Evolutionary conservation across 352 stramenopile species (phyloP), one percentile per base, ranked within the genome.

Genomic region (Pythium coloratum): DNA sequence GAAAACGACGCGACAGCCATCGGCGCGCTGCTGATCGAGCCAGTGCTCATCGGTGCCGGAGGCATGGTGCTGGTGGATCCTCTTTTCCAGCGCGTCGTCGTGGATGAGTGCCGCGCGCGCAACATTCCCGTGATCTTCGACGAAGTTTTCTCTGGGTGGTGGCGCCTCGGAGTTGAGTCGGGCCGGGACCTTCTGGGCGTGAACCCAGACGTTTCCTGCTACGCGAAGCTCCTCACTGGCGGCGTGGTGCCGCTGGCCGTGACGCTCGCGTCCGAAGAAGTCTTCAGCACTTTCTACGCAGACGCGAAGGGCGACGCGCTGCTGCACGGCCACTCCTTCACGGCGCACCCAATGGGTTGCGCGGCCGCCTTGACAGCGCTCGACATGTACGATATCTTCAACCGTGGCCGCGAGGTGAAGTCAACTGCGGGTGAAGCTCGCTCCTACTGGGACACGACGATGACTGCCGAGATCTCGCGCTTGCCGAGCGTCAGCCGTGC

Each of bases 241-340:
- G 92, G 92, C 28, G 80, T 97, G 16, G 80, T 97, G 6, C 90
- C 92, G 1, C 76, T 98, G 30, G 84, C 89, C 8, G 86, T 87
- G 42, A 97, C 93, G 54, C 77, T 98, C 20, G 80, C 92, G 2
- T 91, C 81, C 9, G 89, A 97, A 60, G 81, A 95, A 24, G 79
- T 97, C 18, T 98, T 97, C 66, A 67, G 83, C 51, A 94, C 90
- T 20, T 98, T 98, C 76, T 94, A 94, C 69, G 83, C 84, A 0
- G 88, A 96, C 36, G 81, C 64, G 49, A 96, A 97, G 77, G 83
- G 81, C 36, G 86, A 97, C 18, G 90, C 90, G 6, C 67, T 98
- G 46, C 77, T 98, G 0, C 92, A 97, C 64, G 92, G 87, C 12
- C 91, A 97, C 74, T 97, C 90, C n/a, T 97, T 97, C 78, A 97